These are phyloP conservation scores for Biancaea sappan DNA, from an alignment of 306 rosid genomes.

Conservation along the genomic window DNA sequence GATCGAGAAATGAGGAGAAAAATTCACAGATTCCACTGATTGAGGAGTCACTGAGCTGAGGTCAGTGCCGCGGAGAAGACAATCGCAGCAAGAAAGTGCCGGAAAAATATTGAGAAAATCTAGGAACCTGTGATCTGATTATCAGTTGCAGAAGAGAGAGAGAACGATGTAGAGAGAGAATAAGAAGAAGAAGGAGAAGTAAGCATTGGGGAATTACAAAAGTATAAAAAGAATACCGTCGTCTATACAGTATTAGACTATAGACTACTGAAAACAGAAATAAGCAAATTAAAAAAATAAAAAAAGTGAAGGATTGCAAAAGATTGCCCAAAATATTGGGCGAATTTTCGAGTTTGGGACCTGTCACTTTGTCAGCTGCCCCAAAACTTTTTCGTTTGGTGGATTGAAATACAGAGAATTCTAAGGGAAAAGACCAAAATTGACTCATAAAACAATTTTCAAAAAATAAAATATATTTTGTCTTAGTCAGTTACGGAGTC, in stretches of 20 bases:
- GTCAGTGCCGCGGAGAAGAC: slow-evolving; percentile 28
- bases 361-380: not conserved
- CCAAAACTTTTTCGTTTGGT: not conserved
- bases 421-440: not conserved
- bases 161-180: slow-evolving; percentile 14
- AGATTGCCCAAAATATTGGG: not conserved
- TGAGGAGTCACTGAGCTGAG: slow-evolving; percentile 39
- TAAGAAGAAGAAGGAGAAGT: not conserved
- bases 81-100: slow-evolving; percentile 45
- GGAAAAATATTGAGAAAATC: slow-evolving; percentile 45
- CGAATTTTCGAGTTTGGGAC: not conserved
- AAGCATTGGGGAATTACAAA: slow-evolving; percentile 1
- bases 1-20: slow-evolving; percentile 26
- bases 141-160: slow-evolving; percentile 51
- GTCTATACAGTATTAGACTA: not conserved
- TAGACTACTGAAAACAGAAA: not conserved
- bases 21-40: slow-evolving; percentile 42
- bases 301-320: not conserved
- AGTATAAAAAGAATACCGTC: not conserved
- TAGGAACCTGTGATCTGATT: slow-evolving; percentile 58
- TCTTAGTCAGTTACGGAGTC: not conserved
- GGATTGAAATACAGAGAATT: not conserved
- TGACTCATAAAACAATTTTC: not conserved
- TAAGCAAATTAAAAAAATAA: not conserved
- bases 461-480: not conserved